Conservation (phyloP, 2,329 filamentous ascomycete species). For the Xylariaceae sp. region DNA sequence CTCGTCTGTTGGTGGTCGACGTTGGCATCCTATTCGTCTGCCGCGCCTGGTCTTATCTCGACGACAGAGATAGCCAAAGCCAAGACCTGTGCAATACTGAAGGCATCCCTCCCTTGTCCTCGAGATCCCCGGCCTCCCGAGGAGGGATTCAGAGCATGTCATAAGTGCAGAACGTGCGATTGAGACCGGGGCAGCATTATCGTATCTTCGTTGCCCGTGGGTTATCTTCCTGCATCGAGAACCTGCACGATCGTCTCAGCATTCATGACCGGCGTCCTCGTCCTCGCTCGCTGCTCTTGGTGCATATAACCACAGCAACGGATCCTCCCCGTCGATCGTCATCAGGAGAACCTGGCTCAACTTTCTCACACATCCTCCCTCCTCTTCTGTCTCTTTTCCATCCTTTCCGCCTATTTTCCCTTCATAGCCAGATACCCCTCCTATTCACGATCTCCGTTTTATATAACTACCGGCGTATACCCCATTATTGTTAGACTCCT, state of each 20-base stretch:
- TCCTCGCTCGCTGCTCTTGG: neutral
- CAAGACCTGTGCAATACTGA: constrained; percentile 21
- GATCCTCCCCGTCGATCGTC: constrained; percentile 16
- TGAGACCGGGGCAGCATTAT: constrained; percentile 1
- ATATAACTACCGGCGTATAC: neutral
- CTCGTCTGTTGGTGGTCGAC: constrained; percentile 16
- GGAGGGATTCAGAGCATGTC: constrained; percentile 21
- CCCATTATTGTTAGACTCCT: constrained; percentile 5
- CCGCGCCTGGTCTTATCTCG: constrained; percentile 24
- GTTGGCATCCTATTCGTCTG: constrained; percentile 27
- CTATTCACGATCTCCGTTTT: constrained; percentile 1
- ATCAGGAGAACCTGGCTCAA: neutral
- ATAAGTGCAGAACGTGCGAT: constrained; percentile 7
- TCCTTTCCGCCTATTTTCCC: constrained; percentile 1
- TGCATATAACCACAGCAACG: constrained; percentile 18
- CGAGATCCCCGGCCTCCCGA: constrained; percentile 20
- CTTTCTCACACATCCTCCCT: constrained; percentile 4
- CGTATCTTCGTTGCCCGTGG: constrained; percentile 8
- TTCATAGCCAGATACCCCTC: constrained; percentile 12
- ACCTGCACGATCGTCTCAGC: constrained; percentile 16
- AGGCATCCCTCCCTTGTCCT: constrained; percentile 17
- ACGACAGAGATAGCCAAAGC: constrained; percentile 16
- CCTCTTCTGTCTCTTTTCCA: constrained; percentile 7
- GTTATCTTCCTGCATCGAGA: constrained; percentile 10
- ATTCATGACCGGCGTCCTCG: constrained; percentile 2